Conservation (phyloP, 306 rosid species). For the Prunus kanzakura region DNA sequence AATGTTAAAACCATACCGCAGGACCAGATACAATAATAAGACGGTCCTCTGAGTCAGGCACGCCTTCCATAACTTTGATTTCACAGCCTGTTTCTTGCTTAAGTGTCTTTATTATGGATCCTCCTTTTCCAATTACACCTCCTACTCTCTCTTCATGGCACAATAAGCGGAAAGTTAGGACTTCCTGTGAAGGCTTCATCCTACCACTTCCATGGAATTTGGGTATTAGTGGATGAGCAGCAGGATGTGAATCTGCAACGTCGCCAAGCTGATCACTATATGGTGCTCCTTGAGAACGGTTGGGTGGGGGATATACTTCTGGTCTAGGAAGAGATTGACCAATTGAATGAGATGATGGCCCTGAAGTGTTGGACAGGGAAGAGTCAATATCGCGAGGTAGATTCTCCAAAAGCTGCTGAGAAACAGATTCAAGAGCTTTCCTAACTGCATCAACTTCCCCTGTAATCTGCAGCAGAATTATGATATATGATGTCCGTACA, state of each 20-base stretch:
- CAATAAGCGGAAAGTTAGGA: slow-evolving; percentile 66
- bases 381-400: slow-evolving; percentile 55
- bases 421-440: slow-evolving; percentile 76
- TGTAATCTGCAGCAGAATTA: slow-evolving; percentile 53
- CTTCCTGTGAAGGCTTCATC: slow-evolving; percentile 54
- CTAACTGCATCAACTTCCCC: slow-evolving; percentile 74
- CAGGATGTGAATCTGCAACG: slow-evolving; percentile 41
- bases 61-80: slow-evolving; percentile 70
- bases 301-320: slow-evolving; percentile 35
- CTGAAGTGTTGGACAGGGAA: slow-evolving; percentile 32
- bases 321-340: slow-evolving; percentile 35
- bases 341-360: slow-evolving; percentile 52
- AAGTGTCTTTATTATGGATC: slow-evolving; percentile 56
- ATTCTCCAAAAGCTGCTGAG: slow-evolving; percentile 71
- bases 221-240: slow-evolving; percentile 43
- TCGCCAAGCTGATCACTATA: slow-evolving; percentile 52
- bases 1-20: slow-evolving; percentile 53
- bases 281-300: slow-evolving; percentile 49
- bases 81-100: slow-evolving; percentile 88
- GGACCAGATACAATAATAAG: slow-evolving; percentile 73
- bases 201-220: slow-evolving; percentile 72
- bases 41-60: slow-evolving; percentile 66
- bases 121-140: slow-evolving; percentile 89
- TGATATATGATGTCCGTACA: slow-evolving; percentile 13
- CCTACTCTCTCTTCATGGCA: slow-evolving; percentile 85